Evolutionary conservation across 2,329 filamentous ascomycete genomes (phyloP).

Genomic region (Hypoxylon sp.): DNA sequence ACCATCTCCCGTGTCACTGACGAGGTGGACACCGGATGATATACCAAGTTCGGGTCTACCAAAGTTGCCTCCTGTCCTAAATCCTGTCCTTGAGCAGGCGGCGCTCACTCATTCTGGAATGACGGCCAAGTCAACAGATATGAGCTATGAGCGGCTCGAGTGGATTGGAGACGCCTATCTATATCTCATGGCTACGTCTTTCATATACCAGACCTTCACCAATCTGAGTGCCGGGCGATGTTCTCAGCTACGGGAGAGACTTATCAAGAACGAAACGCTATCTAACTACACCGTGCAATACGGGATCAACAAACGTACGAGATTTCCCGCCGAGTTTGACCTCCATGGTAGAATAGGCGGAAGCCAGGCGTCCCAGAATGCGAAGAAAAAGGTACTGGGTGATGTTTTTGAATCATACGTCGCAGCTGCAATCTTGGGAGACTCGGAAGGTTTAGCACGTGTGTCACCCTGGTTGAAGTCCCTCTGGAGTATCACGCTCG

Average conservation of each 20-base stretch:
- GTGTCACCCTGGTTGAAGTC: slow-evolving; percentile 78
- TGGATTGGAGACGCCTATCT: slow-evolving; percentile 91
- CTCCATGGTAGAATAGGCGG: slow-evolving; percentile 54
- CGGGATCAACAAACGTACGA: slow-evolving; percentile 73
- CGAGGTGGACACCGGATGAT: slow-evolving; percentile 64
- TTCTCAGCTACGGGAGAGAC: slow-evolving; percentile 80
- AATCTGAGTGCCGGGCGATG: slow-evolving; percentile 74
- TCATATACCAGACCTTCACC: slow-evolving; percentile 80
- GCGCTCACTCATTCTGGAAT: slow-evolving; percentile 76
- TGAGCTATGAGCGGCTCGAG: slow-evolving; percentile 85
- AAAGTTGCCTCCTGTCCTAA: slow-evolving; percentile 70
- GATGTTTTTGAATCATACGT: slow-evolving; percentile 95
- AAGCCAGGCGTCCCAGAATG: slow-evolving; percentile 61
- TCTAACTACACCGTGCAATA: slow-evolving; percentile 77
- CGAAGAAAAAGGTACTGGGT: slow-evolving; percentile 78
- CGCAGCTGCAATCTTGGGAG: slow-evolving; percentile 79
- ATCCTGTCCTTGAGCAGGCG: slow-evolving; percentile 69
- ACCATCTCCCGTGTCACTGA: slow-evolving; percentile 51
- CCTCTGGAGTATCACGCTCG: slow-evolving; percentile 78
- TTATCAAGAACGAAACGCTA: slow-evolving; percentile 86
- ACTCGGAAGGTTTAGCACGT: slow-evolving; percentile 71
- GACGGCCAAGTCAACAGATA: slow-evolving; percentile 52
- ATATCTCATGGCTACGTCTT: slow-evolving; percentile 78
- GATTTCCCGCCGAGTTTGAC: slow-evolving; percentile 64
- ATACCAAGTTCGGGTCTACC: slow-evolving; percentile 62